Base-by-base conservation (phyloP, 2,329 filamentous ascomycete genomes). In the Colletotrichum sublineola region DNA sequence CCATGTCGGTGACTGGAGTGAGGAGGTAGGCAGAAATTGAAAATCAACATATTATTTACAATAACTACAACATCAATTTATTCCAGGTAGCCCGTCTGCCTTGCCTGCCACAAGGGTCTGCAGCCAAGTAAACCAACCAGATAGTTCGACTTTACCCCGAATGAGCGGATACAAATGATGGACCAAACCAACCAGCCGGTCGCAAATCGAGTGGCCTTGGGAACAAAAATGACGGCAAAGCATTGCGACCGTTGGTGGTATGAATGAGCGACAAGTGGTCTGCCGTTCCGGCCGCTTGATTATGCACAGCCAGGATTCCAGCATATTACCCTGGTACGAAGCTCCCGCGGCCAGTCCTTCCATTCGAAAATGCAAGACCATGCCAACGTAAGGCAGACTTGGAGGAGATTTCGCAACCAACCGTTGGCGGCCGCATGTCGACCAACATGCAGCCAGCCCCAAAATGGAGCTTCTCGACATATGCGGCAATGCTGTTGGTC, bases 351-450 rank as follows among this genome's bases (percentile, higher is more conserved):
- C 24, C 44, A 8, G 20, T 9, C 36, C 12, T 7, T 9, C 29
- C 9, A n/a, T 5, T n/a, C 20, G 4, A 20, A 38, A 29, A 36
- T 52, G 33, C 44, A 52, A 40, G 33, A 11, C 33, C 60, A 31
- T 31, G 9, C 44, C 60, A 63, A 63, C 44, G 15, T n/a, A 63
- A 63, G 60, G 60, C 60, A 63, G 60, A 63, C 36, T 52, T n/a
- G 2, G 12, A 62, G 18, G 12, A 29, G 7, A 3, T 31, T 8
- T 11, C 31, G 14, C 42, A 11, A 18, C 44, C 60, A 52, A 52
- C 46, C 44, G 24, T 31, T 50, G 15, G 33, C 8, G n/a, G 44
- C 46, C n/a, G 44, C n/a, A 52, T 24, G 44, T 15, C 60, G 33
- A 24, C 33, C 33, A 63, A 40, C n/a, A 52, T 63, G 60, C 60